Evolutionary conservation across 2,329 filamentous ascomycete genomes (phyloP).

Genomic region (Lachnellula occidentalis): DNA sequence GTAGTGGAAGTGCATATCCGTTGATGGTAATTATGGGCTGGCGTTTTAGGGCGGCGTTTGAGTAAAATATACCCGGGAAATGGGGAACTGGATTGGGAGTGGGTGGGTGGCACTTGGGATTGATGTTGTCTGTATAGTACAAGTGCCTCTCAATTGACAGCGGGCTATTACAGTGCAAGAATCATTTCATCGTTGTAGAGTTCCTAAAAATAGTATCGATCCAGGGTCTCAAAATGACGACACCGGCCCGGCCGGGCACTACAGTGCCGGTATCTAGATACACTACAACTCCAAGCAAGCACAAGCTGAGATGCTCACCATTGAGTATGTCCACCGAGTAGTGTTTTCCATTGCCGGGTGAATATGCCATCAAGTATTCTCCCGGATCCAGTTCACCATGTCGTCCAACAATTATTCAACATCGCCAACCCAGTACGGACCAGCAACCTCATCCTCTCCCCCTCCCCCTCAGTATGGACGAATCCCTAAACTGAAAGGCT

Average conservation of each 20-base stretch:
- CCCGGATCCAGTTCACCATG: constrained; percentile 4
- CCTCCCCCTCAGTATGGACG: constrained; percentile 21
- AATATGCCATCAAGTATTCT: neutral
- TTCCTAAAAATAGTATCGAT: too few relatives aligned
- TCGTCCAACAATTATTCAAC: constrained; percentile 6
- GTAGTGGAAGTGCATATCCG: constrained; percentile 58
- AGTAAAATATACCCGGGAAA: constrained; percentile 18
- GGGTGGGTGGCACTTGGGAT: neutral
- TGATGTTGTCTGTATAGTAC: neutral
- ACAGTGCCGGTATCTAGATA: neutral
- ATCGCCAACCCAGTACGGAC: constrained; percentile 19
- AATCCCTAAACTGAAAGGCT: constrained; percentile 23
- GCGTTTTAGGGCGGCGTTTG: constrained; percentile 8
- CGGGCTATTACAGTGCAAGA: too few relatives aligned
- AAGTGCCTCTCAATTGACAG: too few relatives aligned
- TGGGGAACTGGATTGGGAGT: neutral
- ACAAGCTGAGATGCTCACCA: neutral
- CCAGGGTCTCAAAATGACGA: neutral
- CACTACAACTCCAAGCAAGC: too few relatives aligned
- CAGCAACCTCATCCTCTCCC: constrained; percentile 10
- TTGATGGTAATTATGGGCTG: constrained; percentile 12
- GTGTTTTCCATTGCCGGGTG: neutral
- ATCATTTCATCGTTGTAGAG: too few relatives aligned
- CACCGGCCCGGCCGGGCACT: neutral
- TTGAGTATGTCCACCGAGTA: neutral